Evolutionary conservation across 495 filamentous ascomycete genomes (phyloP).

Genomic region (Cladorrhinum samala): DNA sequence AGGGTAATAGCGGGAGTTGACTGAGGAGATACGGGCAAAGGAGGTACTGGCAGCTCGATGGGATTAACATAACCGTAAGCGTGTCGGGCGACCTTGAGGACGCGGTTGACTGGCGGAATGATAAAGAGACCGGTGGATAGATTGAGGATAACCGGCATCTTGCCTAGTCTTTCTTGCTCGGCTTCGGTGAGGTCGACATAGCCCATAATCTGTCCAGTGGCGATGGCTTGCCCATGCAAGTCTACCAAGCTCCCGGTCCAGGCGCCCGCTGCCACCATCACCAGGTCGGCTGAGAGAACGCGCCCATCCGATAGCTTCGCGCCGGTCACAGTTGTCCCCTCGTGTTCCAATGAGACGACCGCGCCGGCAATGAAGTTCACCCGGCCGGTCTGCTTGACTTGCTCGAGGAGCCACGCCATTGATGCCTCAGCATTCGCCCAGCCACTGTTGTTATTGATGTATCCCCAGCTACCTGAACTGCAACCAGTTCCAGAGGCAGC

Average conservation of each 20-base stretch:
- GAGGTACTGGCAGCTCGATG: conserved; percentile 30
- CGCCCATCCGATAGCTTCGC: conserved; percentile 50
- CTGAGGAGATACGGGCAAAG: conserved; percentile 35
- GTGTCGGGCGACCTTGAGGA: conserved; percentile 80
- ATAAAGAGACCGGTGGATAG: conserved; percentile 75
- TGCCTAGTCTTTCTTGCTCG: conserved; percentile 56
- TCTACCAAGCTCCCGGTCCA: conserved; percentile 77
- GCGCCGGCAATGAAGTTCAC: conserved; percentile 60
- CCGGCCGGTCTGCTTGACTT: conserved; percentile 50
- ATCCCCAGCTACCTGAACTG: conserved; percentile 59
- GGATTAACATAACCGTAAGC: conserved; percentile 77
- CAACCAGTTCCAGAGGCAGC: conserved; percentile 42
- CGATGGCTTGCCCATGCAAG: conserved; percentile 63
- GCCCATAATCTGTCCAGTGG: conserved; percentile 73
- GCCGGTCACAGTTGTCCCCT: conserved; percentile 37
- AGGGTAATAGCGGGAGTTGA: conserved; percentile 16
- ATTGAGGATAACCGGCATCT: conserved; percentile 73
- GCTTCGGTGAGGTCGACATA: conserved; percentile 65
- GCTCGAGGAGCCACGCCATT: conserved; percentile 55
- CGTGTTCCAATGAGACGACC: conserved; percentile 50
- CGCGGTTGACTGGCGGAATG: conserved; percentile 63
- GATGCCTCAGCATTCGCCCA: conserved; percentile 78
- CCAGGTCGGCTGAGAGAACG: conserved; percentile 59
- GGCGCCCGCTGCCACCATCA: conserved; percentile 76
- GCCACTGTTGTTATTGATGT: conserved; percentile 72